Evolutionary conservation across 805 yeast genomes (phyloP), one percentile per base, ranked within the genome.

Genomic region (Ogataea haglerorum): DNA sequence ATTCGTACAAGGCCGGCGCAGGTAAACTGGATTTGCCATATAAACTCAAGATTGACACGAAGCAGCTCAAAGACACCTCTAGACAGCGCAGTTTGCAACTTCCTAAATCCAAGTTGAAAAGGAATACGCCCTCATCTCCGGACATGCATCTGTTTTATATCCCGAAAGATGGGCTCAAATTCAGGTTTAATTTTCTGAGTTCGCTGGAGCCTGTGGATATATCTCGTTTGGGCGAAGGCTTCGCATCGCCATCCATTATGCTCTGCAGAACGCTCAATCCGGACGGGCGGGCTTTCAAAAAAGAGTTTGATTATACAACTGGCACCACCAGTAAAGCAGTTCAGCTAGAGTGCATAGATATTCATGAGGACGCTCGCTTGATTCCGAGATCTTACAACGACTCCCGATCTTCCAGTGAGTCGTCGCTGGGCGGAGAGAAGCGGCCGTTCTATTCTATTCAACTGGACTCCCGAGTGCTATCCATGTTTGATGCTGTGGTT

Each of bases 331-430:
- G 48, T 15, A 64, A 66, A 34, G 62, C 56, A 46, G 61, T 67
- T 15, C 61, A 61, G 36, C 30, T 72, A 14, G 67, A 62, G 30
- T 83, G 91, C 56, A 49, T 65, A 10, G 76, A 78, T 47, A 61
- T 69, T 2, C 53, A 61, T 5, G 44, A 54, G 5, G 71, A 67
- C 45, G 54, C 66, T 2, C 57, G 59, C 19, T 48, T 52, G 15
- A 65, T 80, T 4, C 93, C 91, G 2, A 63, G 74, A 24, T 76
- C 90, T 1, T 52, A 63, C 2, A 40, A 48, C 2, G 54, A 55
- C 13, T 58, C 68, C 0, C 43, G 46, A 1, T 60, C 64, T 10
- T 52, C 76, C 1, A 62, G 68, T 4, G 80, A 80, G 23, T 81
- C 88, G 0, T 73, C 85, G 0, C 49, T 63, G 30, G 82, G 75